Percentiles rank a stretch among this genome's conserved stretches.
These are phyloP conservation scores for Plasmodium vinckei DNA, from an alignment of 169 alveolate genomes.

Conservation along the genomic window DNA sequence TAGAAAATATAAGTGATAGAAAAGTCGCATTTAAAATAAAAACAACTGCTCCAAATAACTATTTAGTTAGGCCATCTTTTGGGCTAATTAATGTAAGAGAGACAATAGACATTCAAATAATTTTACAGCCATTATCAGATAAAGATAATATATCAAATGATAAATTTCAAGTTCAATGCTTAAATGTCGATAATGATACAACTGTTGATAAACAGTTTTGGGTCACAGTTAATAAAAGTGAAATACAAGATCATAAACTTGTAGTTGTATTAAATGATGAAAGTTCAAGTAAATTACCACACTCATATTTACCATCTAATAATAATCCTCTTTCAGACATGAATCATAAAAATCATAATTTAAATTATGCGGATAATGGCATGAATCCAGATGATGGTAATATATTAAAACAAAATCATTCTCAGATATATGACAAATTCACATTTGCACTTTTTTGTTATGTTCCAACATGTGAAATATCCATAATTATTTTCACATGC, in stretches of 20 bases:
- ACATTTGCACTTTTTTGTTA: not conserved
- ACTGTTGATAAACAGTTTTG: slow-evolving; percentile 89
- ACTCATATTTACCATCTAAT: slow-evolving; percentile 80
- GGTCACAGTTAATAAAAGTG: slow-evolving; percentile 86
- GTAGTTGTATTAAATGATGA: slow-evolving; percentile 88
- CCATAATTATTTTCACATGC: not conserved
- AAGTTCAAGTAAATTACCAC: slow-evolving; percentile 77
- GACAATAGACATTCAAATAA: slow-evolving; percentile 86
- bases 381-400: slow-evolving; percentile 71
- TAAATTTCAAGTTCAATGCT: slow-evolving; percentile 88
- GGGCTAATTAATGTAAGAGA: slow-evolving; percentile 89
- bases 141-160: slow-evolving; percentile 87
- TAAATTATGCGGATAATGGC: slow-evolving; percentile 83
- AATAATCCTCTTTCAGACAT: slow-evolving; percentile 84
- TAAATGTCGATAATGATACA: slow-evolving; percentile 82
- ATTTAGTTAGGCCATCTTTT: slow-evolving; percentile 89
- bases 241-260: slow-evolving; percentile 87
- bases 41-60: slow-evolving; percentile 91
- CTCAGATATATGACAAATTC: too few species aligned
- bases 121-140: slow-evolving; percentile 89
- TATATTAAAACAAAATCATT: not conserved
- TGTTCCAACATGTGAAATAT: not conserved
- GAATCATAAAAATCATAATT: slow-evolving; percentile 79
- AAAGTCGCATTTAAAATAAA: slow-evolving; percentile 90
- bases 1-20: slow-evolving; percentile 86